Evolutionary conservation across 805 yeast species (phyloP).

Genomic region (Wickerhamomyces bovis): DNA sequence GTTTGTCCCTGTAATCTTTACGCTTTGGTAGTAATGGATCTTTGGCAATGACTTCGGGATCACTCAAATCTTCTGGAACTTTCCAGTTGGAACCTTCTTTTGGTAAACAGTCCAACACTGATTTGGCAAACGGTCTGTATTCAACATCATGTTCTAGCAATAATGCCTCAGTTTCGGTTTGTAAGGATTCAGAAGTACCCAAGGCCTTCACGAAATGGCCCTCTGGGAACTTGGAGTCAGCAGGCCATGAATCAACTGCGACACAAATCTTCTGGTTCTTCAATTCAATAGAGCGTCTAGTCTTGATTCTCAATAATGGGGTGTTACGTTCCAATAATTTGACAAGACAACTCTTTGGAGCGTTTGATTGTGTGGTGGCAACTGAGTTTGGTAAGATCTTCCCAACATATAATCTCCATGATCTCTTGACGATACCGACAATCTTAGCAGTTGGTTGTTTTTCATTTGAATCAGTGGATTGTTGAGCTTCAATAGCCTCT

Average conservation of each 20-base stretch:
- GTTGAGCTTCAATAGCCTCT: slow-evolving; percentile 63
- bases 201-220: slow-evolving; percentile 91
- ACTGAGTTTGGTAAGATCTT: slow-evolving; percentile 79
- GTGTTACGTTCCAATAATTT: slow-evolving; percentile 82
- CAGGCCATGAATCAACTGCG: slow-evolving; percentile 90
- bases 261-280: slow-evolving; percentile 88
- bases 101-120: slow-evolving; percentile 90
- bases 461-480: slow-evolving; percentile 37
- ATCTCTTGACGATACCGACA: slow-evolving; percentile 81
- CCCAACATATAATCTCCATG: slow-evolving; percentile 96
- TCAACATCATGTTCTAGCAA: slow-evolving; percentile 94
- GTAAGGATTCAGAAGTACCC: slow-evolving; percentile 86
- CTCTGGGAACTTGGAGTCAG: slow-evolving; percentile 75
- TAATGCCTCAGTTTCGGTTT: slow-evolving; percentile 95
- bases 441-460: slow-evolving; percentile 91
- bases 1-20: slow-evolving; percentile 78
- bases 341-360: slow-evolving; percentile 76
- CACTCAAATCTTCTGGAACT: slow-evolving; percentile 62
- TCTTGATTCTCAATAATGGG: slow-evolving; percentile 81
- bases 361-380: slow-evolving; percentile 49
- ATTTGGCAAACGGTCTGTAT: slow-evolving; percentile 89
- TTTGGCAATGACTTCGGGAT: slow-evolving; percentile 46
- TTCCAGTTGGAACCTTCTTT: slow-evolving; percentile 90
- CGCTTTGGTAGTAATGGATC: slow-evolving; percentile 50
- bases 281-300: slow-evolving; percentile 78